Base-by-base conservation (phyloP, 306 rosid genomes). In the Corylus avellana region DNA sequence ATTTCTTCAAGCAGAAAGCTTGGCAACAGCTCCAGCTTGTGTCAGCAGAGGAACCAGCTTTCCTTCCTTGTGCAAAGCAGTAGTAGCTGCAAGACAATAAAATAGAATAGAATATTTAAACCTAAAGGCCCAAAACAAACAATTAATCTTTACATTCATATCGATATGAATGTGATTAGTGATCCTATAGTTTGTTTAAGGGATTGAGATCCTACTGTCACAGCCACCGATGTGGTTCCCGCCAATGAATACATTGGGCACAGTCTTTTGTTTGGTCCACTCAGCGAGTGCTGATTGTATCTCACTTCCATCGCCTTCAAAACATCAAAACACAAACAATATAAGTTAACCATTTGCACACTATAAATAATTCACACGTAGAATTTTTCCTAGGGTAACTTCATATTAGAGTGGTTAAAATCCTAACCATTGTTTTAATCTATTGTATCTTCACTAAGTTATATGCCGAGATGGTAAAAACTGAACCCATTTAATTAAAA, bases 221-320 rank as follows among this genome's bases (percentile, higher is more conserved):
- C 97, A 95, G 81, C 99, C 98, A 73, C 98, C 98, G 51, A 95
- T 89, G 74, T 95, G 98, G 39, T 90, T 89, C 78, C 98, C 98
- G 3, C 88, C 94, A 6, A 95, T 89, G 74, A 95, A 95, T 53
- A 95, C 98, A 89, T 29, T 29, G 51, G 98, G 98, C 80, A 95
- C 98, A 7, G 98, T 90, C 55, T 86, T 62, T 80, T 86, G 98
- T 61, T 91, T 93, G 10, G 97, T 91, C 92, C 89, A 88, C 89
- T 90, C 85, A 12, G 42, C 77, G 50, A 95, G 79, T 62, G 97
- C 98, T 12, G 88, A 66, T 81, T 93, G 97, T 80, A 93, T 66
- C 29, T 90, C 84, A 51, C 76, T 64, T 74, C 99, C 99, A 84
- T 93, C 98, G 75, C 91, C 98, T 95, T 87, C 86, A 88, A 20